Conservation (phyloP, 768 basidiomycete species). For the Mycena rosella region DNA sequence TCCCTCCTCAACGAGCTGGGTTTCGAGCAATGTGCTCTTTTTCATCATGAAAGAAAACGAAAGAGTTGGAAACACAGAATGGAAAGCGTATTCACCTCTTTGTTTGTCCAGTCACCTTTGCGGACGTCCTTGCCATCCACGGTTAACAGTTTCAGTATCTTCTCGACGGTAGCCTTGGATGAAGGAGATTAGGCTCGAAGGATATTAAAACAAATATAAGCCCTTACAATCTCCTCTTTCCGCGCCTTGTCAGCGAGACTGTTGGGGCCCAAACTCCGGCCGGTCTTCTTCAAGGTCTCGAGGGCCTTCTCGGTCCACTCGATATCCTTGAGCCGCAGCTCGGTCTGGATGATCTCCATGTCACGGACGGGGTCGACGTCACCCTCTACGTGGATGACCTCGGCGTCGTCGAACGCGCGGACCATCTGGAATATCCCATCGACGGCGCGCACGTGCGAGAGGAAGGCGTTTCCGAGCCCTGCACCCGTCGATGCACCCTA, state of each 20-base stretch:
- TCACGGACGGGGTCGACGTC: conserved; percentile 96
- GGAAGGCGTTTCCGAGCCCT: conserved; percentile 96
- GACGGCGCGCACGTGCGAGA: conserved; percentile 97
- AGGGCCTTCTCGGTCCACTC: conserved; percentile 98
- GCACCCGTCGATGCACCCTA: conserved; percentile 98
- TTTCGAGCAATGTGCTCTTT: conserved; percentile 86
- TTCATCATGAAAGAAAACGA: conserved; percentile 63
- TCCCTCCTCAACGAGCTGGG: conserved; percentile 92
- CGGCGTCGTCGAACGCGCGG: conserved; percentile 98
- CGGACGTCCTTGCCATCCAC: conserved; percentile 91
- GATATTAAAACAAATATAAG: not conserved
- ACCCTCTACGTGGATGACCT: conserved; percentile 99
- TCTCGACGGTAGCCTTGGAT: conserved; percentile 83
- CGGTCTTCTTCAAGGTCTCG: conserved; percentile 80
- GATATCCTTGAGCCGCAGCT: conserved; percentile 95
- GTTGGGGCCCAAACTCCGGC: conserved; percentile 76
- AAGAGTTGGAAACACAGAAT: conserved; percentile 3
- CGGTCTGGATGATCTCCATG: conserved; percentile 97
- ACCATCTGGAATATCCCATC: conserved; percentile 99
- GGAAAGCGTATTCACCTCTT: conserved; percentile 78
- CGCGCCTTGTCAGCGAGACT: conserved; percentile 93
- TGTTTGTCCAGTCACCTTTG: conserved; percentile 94
- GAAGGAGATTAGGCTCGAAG: conserved; percentile 24
- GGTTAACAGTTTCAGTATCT: conserved; percentile 81
- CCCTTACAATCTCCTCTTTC: conserved; percentile 93